A percentile compares a stretch with the other conserved stretches of the same genome.
phyloP scores from a whole-genome alignment of 179 eudicot species.

The Vitellaria paradoxa region DNA sequence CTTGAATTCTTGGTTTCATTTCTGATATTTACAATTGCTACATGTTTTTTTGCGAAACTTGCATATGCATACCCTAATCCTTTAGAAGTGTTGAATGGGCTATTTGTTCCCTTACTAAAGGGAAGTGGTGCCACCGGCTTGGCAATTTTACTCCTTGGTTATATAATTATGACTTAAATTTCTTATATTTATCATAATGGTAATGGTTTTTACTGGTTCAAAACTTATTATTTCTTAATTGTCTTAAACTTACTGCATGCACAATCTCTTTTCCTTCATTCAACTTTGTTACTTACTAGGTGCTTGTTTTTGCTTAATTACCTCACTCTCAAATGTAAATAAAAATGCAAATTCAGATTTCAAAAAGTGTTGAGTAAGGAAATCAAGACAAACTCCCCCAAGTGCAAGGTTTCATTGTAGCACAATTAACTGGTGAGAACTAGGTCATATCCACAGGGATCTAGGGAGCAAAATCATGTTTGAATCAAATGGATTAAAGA shows the following conservation, averaged over 20 bases:
- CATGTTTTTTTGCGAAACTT: slow-evolving; percentile 81
- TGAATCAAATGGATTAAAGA: too few relatives aligned
- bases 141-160: slow-evolving; percentile 96
- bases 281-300: slow-evolving; percentile 93
- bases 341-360: too few relatives aligned
- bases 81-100: slow-evolving; percentile 74
- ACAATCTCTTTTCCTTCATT: slow-evolving; percentile 97
- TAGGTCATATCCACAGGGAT: too few relatives aligned
- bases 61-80: slow-evolving; percentile 82
- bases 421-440: too few relatives aligned
- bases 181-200: slow-evolving; percentile 1
- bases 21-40: slow-evolving; percentile 80
- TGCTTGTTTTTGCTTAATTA: too few relatives aligned
- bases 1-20: slow-evolving; percentile 88
- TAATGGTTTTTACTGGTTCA: slow-evolving; percentile 1
- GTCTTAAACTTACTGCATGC: slow-evolving; percentile 53
- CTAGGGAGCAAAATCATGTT: too few relatives aligned
- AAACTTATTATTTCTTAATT: neutral
- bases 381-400: too few relatives aligned
- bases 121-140: slow-evolving; percentile 83
- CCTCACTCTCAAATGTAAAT: too few relatives aligned
- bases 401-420: too few relatives aligned
- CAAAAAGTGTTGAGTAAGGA: too few relatives aligned
- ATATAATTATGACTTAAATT: slow-evolving; percentile 99
- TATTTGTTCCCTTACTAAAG: slow-evolving; percentile 92